Percentiles rank a stretch among this genome's conserved stretches.
Conservation (phyloP, 495 filamentous ascomycete genomes). For the Achaetomiella virescens region DNA sequence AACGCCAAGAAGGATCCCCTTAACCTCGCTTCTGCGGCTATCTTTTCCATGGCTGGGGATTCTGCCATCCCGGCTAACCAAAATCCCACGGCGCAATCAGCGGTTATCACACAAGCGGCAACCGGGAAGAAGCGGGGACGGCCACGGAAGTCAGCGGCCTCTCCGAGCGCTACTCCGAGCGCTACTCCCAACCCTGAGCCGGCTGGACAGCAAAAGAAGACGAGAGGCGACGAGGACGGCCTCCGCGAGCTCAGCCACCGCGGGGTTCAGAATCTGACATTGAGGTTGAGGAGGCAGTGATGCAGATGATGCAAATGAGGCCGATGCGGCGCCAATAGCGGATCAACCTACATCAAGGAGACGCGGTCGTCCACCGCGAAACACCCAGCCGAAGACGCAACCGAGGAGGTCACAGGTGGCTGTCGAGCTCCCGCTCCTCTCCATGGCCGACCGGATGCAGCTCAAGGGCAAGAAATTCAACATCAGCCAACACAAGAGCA, state of each 20-base stretch:
- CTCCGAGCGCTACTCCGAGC: not conserved
- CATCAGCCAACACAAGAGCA: constrained; percentile 29
- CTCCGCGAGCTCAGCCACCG: constrained; percentile 13
- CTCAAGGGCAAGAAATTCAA: constrained; percentile 41
- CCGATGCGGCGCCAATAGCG: too few species aligned
- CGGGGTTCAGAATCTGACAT: not conserved
- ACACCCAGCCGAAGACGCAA: not conserved
- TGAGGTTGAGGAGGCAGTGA: constrained; percentile 19
- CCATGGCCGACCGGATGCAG: constrained; percentile 42
- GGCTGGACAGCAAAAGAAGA: not conserved
- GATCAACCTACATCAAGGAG: constrained; percentile 10
- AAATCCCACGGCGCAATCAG: not conserved
- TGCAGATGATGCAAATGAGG: not conserved
- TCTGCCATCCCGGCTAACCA: not conserved
- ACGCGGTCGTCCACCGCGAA: constrained; percentile 23
- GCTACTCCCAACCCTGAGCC: not conserved
- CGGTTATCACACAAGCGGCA: not conserved
- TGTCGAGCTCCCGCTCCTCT: constrained; percentile 28
- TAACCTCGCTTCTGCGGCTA: constrained; percentile 34
- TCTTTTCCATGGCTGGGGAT: constrained; percentile 14
- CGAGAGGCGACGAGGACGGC: constrained; percentile 18
- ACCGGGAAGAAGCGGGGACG: constrained; percentile 23
- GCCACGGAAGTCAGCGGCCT: constrained; percentile 19
- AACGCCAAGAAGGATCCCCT: constrained; percentile 28
- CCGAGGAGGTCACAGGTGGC: not conserved